phyloP scores from a whole-genome alignment of 106 monocot genomes.

The Dendrobium officinale region DNA sequence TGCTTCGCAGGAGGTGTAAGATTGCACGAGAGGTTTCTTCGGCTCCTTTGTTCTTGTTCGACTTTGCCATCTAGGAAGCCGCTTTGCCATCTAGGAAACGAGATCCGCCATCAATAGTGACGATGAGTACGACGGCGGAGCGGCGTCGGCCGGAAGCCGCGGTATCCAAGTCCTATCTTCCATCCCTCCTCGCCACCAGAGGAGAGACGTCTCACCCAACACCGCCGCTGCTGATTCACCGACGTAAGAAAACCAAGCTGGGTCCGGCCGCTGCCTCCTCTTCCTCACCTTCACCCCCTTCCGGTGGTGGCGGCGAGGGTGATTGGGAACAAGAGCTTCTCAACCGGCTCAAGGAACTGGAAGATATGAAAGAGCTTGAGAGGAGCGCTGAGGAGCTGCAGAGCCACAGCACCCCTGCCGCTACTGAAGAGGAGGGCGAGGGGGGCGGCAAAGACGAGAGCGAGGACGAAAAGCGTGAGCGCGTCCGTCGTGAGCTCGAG shows the following conservation, averaged over 20 bases:
- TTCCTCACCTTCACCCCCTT: background rate
- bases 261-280: background rate
- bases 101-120: constrained; percentile 1
- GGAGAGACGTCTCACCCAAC: background rate
- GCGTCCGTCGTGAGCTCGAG: constrained; percentile 70
- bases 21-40: too few species aligned
- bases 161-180: background rate
- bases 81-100: background rate
- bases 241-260: constrained; percentile 9
- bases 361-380: constrained; percentile 86
- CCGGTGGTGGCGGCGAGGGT: constrained; percentile 10
- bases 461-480: constrained; percentile 65
- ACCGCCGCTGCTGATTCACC: background rate
- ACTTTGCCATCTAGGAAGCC: background rate
- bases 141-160: background rate
- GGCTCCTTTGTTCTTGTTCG: too few species aligned
- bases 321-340: constrained; percentile 53
- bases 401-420: constrained; percentile 18
- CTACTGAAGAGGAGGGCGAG: constrained; percentile 8
- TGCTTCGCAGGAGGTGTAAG: too few species aligned
- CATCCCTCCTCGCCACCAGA: background rate
- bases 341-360: constrained; percentile 49
- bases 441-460: constrained; percentile 25
- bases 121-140: background rate
- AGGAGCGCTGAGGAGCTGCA: constrained; percentile 57